A percentile compares a stretch with the other conserved stretches of the same genome.
phyloP scores from a whole-genome alignment of 2,329 filamentous ascomycete genomes.

The Trichoderma atrobrunneum region DNA sequence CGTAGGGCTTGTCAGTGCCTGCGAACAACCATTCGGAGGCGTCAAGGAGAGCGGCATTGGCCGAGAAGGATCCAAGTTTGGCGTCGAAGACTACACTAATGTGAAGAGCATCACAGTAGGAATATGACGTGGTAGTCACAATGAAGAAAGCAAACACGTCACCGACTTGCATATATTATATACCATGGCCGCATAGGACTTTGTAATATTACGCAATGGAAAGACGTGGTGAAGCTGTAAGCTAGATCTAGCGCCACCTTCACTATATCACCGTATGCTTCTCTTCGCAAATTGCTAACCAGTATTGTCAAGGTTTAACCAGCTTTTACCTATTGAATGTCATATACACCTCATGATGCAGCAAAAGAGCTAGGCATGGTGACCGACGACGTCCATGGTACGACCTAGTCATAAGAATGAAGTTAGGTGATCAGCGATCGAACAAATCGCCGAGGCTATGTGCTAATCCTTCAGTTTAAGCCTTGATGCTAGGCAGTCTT shows the following conservation, averaged over 20 bases:
- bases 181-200: not conserved
- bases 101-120: not conserved
- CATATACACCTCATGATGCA: not conserved
- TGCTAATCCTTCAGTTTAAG: not conserved
- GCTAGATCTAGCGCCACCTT: not conserved
- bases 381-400: not conserved
- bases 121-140: not conserved
- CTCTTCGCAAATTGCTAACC: not conserved
- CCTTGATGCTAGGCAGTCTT: not conserved
- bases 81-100: not conserved
- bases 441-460: not conserved
- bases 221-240: not conserved
- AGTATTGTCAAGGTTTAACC: not conserved
- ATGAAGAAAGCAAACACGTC: not conserved
- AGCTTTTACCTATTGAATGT: not conserved
- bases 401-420: not conserved
- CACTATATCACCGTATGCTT: not conserved
- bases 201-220: not conserved
- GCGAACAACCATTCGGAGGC: not conserved
- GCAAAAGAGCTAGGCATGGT: not conserved
- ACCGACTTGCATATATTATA: not conserved
- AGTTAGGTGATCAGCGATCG: not conserved
- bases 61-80: not conserved
- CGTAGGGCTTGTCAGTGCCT: slow-evolving; percentile 42
- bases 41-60: not conserved